A percentile compares a stretch with the other conserved stretches of the same genome.
phyloP scores from a whole-genome alignment of 148 eudicot species.

The Nepenthes mirabilis region DNA sequence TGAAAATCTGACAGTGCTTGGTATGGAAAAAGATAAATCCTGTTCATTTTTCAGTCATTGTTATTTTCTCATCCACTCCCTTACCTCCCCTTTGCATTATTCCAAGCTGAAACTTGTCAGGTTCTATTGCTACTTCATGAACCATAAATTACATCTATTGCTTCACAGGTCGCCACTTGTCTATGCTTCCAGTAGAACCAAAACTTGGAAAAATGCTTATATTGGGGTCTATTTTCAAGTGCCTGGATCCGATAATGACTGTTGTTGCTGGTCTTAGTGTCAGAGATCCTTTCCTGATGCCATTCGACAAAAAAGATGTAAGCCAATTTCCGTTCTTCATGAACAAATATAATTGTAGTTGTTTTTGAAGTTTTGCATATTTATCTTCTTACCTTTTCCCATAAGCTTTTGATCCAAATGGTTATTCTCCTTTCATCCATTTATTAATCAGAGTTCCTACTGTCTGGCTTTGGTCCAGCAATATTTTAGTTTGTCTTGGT shows the following conservation, averaged over 20 bases:
- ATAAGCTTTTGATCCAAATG: too few species aligned
- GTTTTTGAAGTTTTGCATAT: too few species aligned
- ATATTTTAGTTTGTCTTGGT: too few species aligned
- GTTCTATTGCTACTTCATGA: background rate
- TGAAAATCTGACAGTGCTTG: slow-evolving; percentile 83
- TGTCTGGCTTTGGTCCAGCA: too few species aligned
- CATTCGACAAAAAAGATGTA: slow-evolving; percentile 90
- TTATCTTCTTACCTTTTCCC: too few species aligned
- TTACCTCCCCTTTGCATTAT: background rate
- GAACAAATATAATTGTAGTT: background rate
- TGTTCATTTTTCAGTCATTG: slow-evolving; percentile 2
- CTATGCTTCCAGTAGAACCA: slow-evolving; percentile 94
- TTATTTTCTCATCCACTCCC: background rate
- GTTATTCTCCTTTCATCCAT: too few species aligned
- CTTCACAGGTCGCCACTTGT: slow-evolving; percentile 61
- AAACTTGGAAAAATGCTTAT: slow-evolving; percentile 94
- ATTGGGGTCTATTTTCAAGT: slow-evolving; percentile 82
- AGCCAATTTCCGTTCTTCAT: slow-evolving; percentile 16
- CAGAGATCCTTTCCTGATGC: slow-evolving; percentile 86
- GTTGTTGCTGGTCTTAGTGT: slow-evolving; percentile 93
- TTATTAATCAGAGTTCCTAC: too few species aligned
- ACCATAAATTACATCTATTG: slow-evolving; percentile 1
- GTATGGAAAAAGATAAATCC: slow-evolving; percentile 19
- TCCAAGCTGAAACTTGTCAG: background rate
- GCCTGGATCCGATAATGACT: slow-evolving; percentile 91